Percentiles rank a stretch among this genome's conserved stretches.
These are phyloP conservation scores for Trypanosoma congolense DNA, from an alignment of 208 protist genomes.

Conservation along the genomic window DNA sequence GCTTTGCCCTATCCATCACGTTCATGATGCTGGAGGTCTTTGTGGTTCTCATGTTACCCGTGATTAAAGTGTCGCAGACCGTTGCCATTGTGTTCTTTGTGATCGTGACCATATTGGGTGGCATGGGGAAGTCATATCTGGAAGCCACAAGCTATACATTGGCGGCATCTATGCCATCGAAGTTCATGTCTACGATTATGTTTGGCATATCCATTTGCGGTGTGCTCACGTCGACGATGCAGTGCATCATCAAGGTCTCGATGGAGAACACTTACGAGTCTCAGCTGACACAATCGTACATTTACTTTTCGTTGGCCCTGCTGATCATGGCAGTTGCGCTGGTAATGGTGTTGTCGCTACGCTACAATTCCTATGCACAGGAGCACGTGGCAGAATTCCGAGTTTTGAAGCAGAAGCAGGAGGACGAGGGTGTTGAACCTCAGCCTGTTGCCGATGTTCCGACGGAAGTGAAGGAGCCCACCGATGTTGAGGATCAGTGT, in stretches of 20 bases:
- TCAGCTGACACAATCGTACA: constrained; percentile 43
- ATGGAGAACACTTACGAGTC: constrained; percentile 51
- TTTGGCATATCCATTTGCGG: constrained; percentile 53
- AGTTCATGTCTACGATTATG: constrained; percentile 64
- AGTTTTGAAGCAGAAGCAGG: background rate
- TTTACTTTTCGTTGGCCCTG: constrained; percentile 74
- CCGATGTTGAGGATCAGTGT: constrained; percentile 1
- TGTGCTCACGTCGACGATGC: constrained; percentile 55
- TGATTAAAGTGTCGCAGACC: constrained; percentile 21
- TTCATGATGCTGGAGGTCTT: constrained; percentile 65
- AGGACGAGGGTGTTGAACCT: constrained; percentile 3
- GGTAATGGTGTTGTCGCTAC: constrained; percentile 38
- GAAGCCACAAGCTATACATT: constrained; percentile 73
- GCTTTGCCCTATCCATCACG: constrained; percentile 38
- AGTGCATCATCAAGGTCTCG: constrained; percentile 65
- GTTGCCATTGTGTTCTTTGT: constrained; percentile 47
- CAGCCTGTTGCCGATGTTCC: constrained; percentile 7
- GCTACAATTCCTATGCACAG: constrained; percentile 56
- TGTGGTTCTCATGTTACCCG: constrained; percentile 11
- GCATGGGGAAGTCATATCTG: constrained; percentile 54
- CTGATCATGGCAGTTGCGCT: constrained; percentile 50
- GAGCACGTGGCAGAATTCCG: constrained; percentile 74
- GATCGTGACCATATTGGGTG: constrained; percentile 30
- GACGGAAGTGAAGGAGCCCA: no score
- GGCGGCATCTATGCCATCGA: constrained; percentile 44